Evolutionary conservation across 2,329 filamentous ascomycete genomes (phyloP).

Genomic region (Paraconiothyrium brasiliense): DNA sequence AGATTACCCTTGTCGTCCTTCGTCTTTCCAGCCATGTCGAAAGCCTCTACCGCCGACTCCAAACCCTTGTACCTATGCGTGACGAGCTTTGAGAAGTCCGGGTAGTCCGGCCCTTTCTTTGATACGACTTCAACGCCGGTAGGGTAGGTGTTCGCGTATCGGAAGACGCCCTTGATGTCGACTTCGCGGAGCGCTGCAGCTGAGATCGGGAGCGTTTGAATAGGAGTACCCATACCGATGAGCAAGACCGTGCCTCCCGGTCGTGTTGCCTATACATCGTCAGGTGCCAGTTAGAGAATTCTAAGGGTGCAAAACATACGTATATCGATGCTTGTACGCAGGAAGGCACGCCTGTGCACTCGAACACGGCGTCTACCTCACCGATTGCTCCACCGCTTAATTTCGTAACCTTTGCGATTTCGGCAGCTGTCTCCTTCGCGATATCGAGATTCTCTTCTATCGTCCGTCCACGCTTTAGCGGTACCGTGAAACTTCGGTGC

Average conservation of each 20-base stretch:
- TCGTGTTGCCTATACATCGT: slow-evolving; percentile 60
- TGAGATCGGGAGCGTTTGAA: slow-evolving; percentile 77
- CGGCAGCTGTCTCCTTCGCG: slow-evolving; percentile 60
- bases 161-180: slow-evolving; percentile 80
- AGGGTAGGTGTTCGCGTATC: slow-evolving; percentile 79
- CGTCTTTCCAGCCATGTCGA: slow-evolving; percentile 75
- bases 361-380: slow-evolving; percentile 76
- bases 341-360: slow-evolving; percentile 79
- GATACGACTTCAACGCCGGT: slow-evolving; percentile 71
- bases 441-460: slow-evolving; percentile 64
- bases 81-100: slow-evolving; percentile 74
- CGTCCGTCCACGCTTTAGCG: slow-evolving; percentile 56
- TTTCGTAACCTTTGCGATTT: slow-evolving; percentile 50
- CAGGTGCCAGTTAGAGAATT: not conserved
- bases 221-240: slow-evolving; percentile 81
- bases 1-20: slow-evolving; percentile 73
- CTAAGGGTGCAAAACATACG: slow-evolving; percentile 48
- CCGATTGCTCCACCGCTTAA: slow-evolving; percentile 48
- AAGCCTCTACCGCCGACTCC: slow-evolving; percentile 68
- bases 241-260: slow-evolving; percentile 78
- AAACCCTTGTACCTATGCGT: slow-evolving; percentile 76
- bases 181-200: slow-evolving; percentile 78
- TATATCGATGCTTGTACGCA: slow-evolving; percentile 81
- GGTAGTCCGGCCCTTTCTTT: slow-evolving; percentile 60
- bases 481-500: slow-evolving; percentile 56